These are phyloP conservation scores for Rubus parviflorus DNA, from an alignment of 306 rosid genomes.

Conservation along the genomic window DNA sequence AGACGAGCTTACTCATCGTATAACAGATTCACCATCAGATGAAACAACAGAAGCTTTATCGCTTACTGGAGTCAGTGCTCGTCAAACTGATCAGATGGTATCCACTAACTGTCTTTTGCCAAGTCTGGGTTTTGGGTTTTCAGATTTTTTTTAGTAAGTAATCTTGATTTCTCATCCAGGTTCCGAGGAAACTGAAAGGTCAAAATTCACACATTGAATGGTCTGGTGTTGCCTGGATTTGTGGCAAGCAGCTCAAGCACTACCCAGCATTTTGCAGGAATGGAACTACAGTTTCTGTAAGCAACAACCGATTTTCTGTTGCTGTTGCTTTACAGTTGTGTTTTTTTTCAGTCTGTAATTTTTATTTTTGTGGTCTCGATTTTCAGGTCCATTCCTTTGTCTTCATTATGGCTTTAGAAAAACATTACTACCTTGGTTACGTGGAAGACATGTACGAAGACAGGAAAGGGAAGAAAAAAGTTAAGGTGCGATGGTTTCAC, in stretches of 20 bases:
- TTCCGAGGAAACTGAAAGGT: slow-evolving; percentile 57
- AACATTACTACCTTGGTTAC: slow-evolving; percentile 64
- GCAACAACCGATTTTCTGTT: slow-evolving; percentile 20
- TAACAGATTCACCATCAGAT: slow-evolving; percentile 47
- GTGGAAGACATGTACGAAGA: slow-evolving; percentile 92
- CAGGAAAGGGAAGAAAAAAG: slow-evolving; percentile 69
- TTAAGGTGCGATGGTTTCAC: slow-evolving; percentile 82
- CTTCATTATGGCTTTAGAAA: slow-evolving; percentile 71
- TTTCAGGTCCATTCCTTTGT: slow-evolving; percentile 82
- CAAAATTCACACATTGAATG: slow-evolving; percentile 67
- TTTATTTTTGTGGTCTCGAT: slow-evolving; percentile 3
- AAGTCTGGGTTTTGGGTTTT: slow-evolving; percentile 16
- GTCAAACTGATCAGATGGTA: slow-evolving; percentile 57
- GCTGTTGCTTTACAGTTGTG: neutral
- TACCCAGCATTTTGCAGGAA: slow-evolving; percentile 64
- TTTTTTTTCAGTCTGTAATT: neutral
- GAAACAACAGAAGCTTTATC: slow-evolving; percentile 34
- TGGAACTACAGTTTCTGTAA: slow-evolving; percentile 57
- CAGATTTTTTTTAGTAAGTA: slow-evolving; percentile 7
- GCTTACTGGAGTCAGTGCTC: slow-evolving; percentile 34
- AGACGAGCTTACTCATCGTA: slow-evolving; percentile 25
- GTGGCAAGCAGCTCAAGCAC: slow-evolving; percentile 84
- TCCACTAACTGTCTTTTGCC: slow-evolving; percentile 12
- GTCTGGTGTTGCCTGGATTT: slow-evolving; percentile 67
- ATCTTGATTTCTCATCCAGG: slow-evolving; percentile 43